Evolutionary conservation across 805 yeast species (phyloP).

Genomic region (Ogataea paradorogensis): DNA sequence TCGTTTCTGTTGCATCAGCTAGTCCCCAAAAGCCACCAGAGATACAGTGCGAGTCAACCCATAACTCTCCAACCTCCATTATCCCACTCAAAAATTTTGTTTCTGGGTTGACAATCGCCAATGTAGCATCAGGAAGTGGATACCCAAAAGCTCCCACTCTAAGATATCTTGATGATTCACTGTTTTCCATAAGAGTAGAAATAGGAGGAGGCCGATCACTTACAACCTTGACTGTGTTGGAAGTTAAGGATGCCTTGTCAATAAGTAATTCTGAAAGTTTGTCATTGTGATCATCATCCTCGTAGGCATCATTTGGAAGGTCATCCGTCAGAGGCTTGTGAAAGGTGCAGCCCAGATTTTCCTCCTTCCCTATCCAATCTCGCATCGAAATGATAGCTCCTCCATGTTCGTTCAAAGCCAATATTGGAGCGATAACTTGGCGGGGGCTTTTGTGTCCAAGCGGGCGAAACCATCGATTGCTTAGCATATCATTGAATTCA

Average conservation of each 20-base stretch:
- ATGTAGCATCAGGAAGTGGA: constrained; percentile 90
- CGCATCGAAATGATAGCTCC: constrained; percentile 91
- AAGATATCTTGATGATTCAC: constrained; percentile 46
- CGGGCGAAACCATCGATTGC: constrained; percentile 88
- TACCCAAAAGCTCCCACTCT: constrained; percentile 90
- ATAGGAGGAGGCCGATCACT: constrained; percentile 55
- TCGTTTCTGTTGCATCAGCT: constrained; percentile 62
- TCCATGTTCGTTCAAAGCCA: constrained; percentile 89
- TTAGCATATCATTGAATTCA: constrained; percentile 83
- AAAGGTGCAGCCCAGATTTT: constrained; percentile 52
- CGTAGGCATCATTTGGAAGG: constrained; percentile 31
- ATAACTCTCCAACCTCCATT: constrained; percentile 88
- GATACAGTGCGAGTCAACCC: constrained; percentile 93
- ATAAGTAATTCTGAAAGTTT: constrained; percentile 64
- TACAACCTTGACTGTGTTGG: constrained; percentile 67
- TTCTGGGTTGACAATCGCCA: constrained; percentile 94
- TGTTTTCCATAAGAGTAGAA: constrained; percentile 40
- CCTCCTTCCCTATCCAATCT: constrained; percentile 82
- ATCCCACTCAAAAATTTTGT: constrained; percentile 69
- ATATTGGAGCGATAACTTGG: constrained; percentile 80
- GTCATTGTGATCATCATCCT: constrained; percentile 24
- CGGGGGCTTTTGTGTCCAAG: constrained; percentile 78
- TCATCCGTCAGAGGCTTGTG: constrained; percentile 38
- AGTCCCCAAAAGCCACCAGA: constrained; percentile 87
- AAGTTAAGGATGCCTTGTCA: constrained; percentile 68